Base-by-base conservation (phyloP, 345 rosid species). In the Jatropha curcas region DNA sequence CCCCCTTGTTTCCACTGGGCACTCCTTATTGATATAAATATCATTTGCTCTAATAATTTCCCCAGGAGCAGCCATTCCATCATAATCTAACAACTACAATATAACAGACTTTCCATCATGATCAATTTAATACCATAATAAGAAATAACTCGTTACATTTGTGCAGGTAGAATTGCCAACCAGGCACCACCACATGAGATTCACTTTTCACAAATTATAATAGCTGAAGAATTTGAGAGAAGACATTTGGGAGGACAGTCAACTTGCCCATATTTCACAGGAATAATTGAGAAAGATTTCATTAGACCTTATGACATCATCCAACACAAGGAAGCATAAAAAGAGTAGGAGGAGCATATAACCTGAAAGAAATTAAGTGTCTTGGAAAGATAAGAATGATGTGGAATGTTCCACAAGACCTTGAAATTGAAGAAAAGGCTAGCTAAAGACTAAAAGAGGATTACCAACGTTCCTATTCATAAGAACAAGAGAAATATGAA, bases 1-100 rank as follows among this genome's bases (percentile, higher is more conserved):
- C 13, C 80, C 84, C 78, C 70, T 80, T 48, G 89, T 84, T 34
- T 68, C 79, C 7, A 82, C n/a, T 25, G 97, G 92, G 59, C 84
- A 62, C 79, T 89, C 85, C 80, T 90, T 92, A 72, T 90, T 88
- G 81, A 92, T 63, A 56, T 84, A 86, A 46, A 89, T 52, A 79
- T 94, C 96, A 74, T 78, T 78, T 11, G 86, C 78, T 71, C 90
- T 85, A 67, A 94, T 90, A 74, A 89, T 88, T 86, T 94, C 94
- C 50, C 97, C 98, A 30, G 98, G 98, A 66, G 97, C 51, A 76
- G 93, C 98, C 22, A 94, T 68, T 71, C 98, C 98, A 69, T 94
- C 98, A 66, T 88, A 80, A 76, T 92, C 98, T 77, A 92, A 79
- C 68, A 86, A 84, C 98, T 94, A 76, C 34, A 77, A n/a, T n/a